Evolutionary conservation across 2,329 filamentous ascomycete genomes (phyloP).

Genomic region (Drechslerella stenobrocha): DNA sequence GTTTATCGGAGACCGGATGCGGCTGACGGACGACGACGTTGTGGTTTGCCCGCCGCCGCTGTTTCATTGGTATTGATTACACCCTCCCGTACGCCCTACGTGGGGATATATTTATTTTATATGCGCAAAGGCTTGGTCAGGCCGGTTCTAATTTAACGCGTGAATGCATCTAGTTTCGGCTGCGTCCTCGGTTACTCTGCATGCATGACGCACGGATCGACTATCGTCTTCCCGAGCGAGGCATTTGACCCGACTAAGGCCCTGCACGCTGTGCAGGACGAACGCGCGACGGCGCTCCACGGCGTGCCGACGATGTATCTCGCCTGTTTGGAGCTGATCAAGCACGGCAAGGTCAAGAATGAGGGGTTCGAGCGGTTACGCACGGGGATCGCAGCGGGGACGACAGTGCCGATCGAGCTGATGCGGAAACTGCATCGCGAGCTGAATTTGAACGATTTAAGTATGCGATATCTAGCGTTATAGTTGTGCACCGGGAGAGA

Average conservation of each 20-base stretch:
- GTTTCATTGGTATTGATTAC: constrained; percentile 74
- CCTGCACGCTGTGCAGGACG: constrained; percentile 66
- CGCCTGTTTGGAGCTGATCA: constrained; percentile 79
- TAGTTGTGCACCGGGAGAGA: no score
- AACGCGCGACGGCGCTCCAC: constrained; percentile 63
- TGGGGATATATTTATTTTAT: no score
- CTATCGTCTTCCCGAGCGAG: constrained; percentile 82
- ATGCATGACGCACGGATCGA: constrained; percentile 74
- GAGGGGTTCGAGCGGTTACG: constrained; percentile 68
- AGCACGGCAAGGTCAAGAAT: constrained; percentile 58
- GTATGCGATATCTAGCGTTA: no score
- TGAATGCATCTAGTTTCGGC: constrained; percentile 89
- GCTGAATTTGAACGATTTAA: constrained; percentile 75
- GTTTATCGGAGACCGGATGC: constrained; percentile 83
- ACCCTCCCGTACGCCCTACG: no score
- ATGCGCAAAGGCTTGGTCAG: no score
- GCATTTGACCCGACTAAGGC: constrained; percentile 80
- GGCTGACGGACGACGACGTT: constrained; percentile 71
- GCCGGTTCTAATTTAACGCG: no score
- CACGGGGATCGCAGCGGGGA: constrained; percentile 91
- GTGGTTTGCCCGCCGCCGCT: constrained; percentile 82
- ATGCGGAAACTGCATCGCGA: constrained; percentile 74
- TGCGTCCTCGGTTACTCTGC: constrained; percentile 94
- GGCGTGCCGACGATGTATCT: constrained; percentile 85
- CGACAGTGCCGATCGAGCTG: constrained; percentile 77